Conservation (phyloP, 768 basidiomycete species). For the Boletus sensibilis region DNA sequence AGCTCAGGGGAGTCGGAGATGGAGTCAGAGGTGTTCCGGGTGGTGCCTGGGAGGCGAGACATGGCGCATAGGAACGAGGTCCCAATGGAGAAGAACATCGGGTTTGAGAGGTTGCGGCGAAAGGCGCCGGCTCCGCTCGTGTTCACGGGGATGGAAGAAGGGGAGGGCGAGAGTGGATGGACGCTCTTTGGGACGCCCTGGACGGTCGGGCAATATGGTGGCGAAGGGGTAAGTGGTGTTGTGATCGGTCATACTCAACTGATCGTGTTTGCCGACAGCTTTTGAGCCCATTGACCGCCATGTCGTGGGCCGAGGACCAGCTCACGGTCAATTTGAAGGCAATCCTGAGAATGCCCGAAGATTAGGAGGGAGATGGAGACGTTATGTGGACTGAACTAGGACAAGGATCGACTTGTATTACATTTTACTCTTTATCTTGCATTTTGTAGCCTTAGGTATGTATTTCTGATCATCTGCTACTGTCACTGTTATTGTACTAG, state of each 20-base stretch:
- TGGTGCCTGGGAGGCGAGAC: background rate
- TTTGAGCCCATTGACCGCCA: constrained; percentile 2
- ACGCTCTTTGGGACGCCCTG: background rate
- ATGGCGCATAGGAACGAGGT: background rate
- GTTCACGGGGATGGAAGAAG: background rate
- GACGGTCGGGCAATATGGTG: background rate
- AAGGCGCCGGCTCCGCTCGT: background rate
- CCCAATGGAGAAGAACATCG: constrained; percentile 1
- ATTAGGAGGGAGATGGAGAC: background rate
- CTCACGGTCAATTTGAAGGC: constrained; percentile 2
- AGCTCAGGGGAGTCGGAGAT: constrained; percentile 15
- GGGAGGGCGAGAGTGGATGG: background rate
- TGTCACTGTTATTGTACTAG: background rate
- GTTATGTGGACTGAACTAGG: background rate
- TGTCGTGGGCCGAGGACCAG: constrained; percentile 11
- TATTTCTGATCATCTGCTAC: no score
- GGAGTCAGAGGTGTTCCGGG: constrained; percentile 4
- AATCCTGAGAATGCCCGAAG: background rate
- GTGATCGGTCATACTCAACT: background rate
- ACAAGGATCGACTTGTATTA: background rate
- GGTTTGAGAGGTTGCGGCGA: constrained; percentile 4
- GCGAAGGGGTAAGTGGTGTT: constrained; percentile 3
- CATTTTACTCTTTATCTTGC: background rate
- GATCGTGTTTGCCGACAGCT: background rate
- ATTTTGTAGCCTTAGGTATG: constrained; percentile 4